phyloP scores from a whole-genome alignment of 306 rosid species.

The Trifolium subterraneum region DNA sequence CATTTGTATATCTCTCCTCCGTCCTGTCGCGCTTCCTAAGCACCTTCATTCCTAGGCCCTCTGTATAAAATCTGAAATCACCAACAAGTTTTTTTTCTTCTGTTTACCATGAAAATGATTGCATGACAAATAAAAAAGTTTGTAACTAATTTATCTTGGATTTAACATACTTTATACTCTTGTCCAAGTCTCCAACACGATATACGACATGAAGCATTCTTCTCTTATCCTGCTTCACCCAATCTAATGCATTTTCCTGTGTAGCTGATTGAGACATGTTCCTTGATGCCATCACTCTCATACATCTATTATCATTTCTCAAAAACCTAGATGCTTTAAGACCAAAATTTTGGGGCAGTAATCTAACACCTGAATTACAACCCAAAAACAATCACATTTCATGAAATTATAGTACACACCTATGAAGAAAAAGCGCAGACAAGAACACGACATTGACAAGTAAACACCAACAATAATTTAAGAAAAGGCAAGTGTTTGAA shows the following conservation, averaged over 20 bases:
- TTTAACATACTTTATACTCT: constrained; percentile 79
- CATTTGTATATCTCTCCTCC: constrained; percentile 83
- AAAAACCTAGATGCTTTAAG: constrained; percentile 59
- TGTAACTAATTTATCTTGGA: not conserved
- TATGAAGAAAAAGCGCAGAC: not conserved
- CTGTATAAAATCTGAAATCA: constrained; percentile 78
- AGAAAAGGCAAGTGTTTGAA: not conserved
- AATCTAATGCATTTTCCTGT: constrained; percentile 72
- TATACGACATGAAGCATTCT: constrained; percentile 85
- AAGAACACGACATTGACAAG: not conserved
- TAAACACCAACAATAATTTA: not conserved
- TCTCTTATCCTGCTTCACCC: constrained; percentile 79
- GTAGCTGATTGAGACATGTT: constrained; percentile 54
- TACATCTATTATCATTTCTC: constrained; percentile 51
- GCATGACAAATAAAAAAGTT: constrained; percentile 18
- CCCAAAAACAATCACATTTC: constrained; percentile 38
- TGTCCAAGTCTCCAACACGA: constrained; percentile 88
- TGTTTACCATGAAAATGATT: constrained; percentile 11
- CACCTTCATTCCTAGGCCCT: constrained; percentile 88
- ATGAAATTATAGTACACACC: not conserved
- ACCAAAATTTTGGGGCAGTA: constrained; percentile 53
- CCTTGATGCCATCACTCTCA: constrained; percentile 53
- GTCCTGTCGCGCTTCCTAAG: constrained; percentile 83
- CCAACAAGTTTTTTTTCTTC: constrained; percentile 19
- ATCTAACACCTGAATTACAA: constrained; percentile 60